Evolutionary conservation across 78 protist species (phyloP).

Genomic region (Planoprotostelium fungivorum): DNA sequence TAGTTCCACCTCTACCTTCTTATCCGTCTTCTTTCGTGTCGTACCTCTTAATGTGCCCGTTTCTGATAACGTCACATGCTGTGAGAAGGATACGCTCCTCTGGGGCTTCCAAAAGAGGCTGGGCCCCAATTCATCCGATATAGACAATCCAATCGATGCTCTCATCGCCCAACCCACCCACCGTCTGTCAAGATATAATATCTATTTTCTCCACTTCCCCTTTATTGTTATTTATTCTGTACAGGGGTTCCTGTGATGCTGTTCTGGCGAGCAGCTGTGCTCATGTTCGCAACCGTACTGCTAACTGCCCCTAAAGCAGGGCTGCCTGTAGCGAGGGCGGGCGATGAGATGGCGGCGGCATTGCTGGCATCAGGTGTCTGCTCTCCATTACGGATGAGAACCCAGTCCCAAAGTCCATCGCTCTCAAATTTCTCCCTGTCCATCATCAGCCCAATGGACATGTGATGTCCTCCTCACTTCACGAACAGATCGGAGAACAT

Average conservation of each 20-base stretch:
- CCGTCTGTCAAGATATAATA: too few species aligned
- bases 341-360: too few species aligned
- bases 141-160: too few species aligned
- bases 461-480: background rate
- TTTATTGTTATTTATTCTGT: too few species aligned
- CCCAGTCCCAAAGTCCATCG: background rate
- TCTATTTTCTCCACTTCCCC: too few species aligned
- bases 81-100: background rate
- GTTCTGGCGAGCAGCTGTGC: too few species aligned
- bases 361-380: too few species aligned
- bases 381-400: background rate
- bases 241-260: too few species aligned
- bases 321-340: too few species aligned
- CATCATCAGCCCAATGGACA: background rate
- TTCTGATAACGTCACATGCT: background rate
- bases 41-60: background rate
- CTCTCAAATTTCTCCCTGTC: background rate
- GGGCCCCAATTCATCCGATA: background rate
- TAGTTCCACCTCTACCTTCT: background rate
- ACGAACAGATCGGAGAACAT: slow-evolving; percentile 71
- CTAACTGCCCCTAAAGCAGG: too few species aligned
- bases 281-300: too few species aligned
- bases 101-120: background rate
- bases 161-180: too few species aligned
- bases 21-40: background rate